Percentiles rank a stretch among this genome's conserved stretches.
These are phyloP conservation scores for Naganishia albida DNA, from an alignment of 1,284 basidiomycete genomes.

Conservation along the genomic window DNA sequence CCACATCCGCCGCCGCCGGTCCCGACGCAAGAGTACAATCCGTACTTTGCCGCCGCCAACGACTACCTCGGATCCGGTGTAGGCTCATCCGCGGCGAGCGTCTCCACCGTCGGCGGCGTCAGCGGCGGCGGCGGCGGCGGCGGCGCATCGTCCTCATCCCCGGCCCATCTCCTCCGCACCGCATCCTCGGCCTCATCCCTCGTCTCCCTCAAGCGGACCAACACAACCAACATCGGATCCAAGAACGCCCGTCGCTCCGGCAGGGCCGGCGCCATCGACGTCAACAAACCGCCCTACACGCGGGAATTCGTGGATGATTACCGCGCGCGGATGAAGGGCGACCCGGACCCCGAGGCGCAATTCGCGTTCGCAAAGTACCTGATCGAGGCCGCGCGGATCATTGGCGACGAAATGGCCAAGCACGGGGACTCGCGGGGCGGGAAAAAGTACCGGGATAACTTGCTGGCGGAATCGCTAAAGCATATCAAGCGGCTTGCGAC, in stretches of 20 bases:
- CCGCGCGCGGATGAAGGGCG: constrained; percentile 91
- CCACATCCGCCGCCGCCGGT: constrained; percentile 40
- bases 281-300: constrained; percentile 83
- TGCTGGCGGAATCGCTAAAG: constrained; percentile 87
- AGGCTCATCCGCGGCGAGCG: background rate
- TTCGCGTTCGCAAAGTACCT: constrained; percentile 97
- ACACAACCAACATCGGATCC: constrained; percentile 58
- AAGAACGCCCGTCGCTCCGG: constrained; percentile 55
- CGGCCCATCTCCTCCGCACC: constrained; percentile 17
- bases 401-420: constrained; percentile 78
- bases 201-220: constrained; percentile 44
- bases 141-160: constrained; percentile 15
- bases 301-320: constrained; percentile 98
- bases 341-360: constrained; percentile 98
- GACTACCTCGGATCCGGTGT: constrained; percentile 66
- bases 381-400: constrained; percentile 96
- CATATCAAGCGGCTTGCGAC: constrained; percentile 88
- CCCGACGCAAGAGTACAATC: constrained; percentile 49
- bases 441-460: constrained; percentile 84
- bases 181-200: constrained; percentile 39
- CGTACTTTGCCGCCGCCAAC: constrained; percentile 62
- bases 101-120: constrained; percentile 1
- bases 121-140: too few species aligned
- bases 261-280: constrained; percentile 71
- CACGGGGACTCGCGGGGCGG: constrained; percentile 48